Base-by-base conservation (phyloP, 495 filamentous ascomycete species). In the Xylaria scruposa region DNA sequence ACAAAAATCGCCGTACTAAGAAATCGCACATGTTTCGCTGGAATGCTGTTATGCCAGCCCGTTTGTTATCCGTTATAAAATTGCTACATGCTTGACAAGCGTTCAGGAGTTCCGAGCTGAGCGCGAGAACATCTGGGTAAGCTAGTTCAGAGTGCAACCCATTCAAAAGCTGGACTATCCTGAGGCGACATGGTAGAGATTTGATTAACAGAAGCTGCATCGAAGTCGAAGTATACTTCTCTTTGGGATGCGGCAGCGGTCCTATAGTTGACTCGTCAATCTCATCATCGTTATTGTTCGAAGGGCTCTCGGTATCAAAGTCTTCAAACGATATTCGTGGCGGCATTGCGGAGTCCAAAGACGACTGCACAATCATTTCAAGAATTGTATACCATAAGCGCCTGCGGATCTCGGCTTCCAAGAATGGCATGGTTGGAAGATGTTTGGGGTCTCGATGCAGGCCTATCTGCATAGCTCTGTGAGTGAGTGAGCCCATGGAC, bases 301-400 rank as follows among this genome's bases (percentile, higher is more conserved):
- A 81, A 0, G 90, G 90, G 0, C 83, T 73, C 63, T 82, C 80
- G 15, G 87, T 90, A 74, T 86, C 85, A 67, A 85, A 91, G 17
- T 90, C 85, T 10, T 81, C 75, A 17, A 74, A 72, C 0, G 83
- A 82, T 19, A 90, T 84, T 67, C 81, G 81, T 0, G 88, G 88
- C 0, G 84, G 81, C 77, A 88, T 86, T 0, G 83, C 89, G 0
- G 86, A 83, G 58, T 89, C 88, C 2, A 91, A 70, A 1, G 87
- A 85, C 0, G 89, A 82, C 73, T 91, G 89, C 3, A 90, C 72
- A 63, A 80, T 80, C 36, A 91, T 73, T 68, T 92, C 90, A 21
- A 91, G 74, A 33, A 92, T 86, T 4, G 89, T 91, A 17, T 84
- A 84, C 90, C 90, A 92, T 4, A 91, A 68, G 26, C 90, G 80